Percentiles rank a stretch among this genome's conserved stretches.
Conservation (phyloP, 345 rosid genomes). For the Populus davidiana region DNA sequence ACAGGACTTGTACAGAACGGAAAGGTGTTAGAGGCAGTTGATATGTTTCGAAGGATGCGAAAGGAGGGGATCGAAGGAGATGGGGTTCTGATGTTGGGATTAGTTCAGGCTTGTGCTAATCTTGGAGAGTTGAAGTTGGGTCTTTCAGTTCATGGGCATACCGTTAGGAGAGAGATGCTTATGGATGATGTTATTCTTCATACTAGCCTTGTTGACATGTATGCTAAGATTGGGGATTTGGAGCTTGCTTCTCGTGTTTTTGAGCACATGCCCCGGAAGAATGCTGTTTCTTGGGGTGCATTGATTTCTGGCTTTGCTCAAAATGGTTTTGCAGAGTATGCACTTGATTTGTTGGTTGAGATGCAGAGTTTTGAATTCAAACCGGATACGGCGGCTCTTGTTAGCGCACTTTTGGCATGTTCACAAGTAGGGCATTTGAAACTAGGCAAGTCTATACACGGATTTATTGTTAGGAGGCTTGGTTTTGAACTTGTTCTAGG, state of each 20-base stretch:
- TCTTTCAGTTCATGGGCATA: constrained; percentile 55
- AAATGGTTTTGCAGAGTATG: constrained; percentile 50
- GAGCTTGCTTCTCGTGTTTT: constrained; percentile 55
- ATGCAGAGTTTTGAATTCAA: constrained; percentile 52
- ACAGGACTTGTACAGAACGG: constrained; percentile 54
- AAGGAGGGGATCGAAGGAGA: constrained; percentile 60
- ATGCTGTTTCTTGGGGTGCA: constrained; percentile 54
- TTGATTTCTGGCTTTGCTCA: constrained; percentile 62
- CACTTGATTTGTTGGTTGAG: constrained; percentile 44
- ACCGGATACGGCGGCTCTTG: constrained; percentile 55
- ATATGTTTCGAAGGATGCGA: constrained; percentile 53
- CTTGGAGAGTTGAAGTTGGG: constrained; percentile 50
- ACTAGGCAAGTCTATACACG: constrained; percentile 55
- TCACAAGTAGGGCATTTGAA: constrained; percentile 58
- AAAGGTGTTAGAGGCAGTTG: constrained; percentile 45
- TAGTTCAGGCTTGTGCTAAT: constrained; percentile 61
- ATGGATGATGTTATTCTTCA: constrained; percentile 41
- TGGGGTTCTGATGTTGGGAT: constrained; percentile 47
- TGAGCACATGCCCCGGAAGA: constrained; percentile 41
- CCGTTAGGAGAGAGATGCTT: constrained; percentile 45
- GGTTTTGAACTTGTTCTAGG: constrained; percentile 37
- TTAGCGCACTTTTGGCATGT: constrained; percentile 52
- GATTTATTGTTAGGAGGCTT: constrained; percentile 47
- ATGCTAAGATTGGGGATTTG: constrained; percentile 56
- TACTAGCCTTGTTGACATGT: constrained; percentile 66